Percentiles rank a stretch among this genome's conserved stretches.
Evolutionary conservation across 768 basidiomycete species (phyloP).

Genomic region (Auriscalpium vulgare): DNA sequence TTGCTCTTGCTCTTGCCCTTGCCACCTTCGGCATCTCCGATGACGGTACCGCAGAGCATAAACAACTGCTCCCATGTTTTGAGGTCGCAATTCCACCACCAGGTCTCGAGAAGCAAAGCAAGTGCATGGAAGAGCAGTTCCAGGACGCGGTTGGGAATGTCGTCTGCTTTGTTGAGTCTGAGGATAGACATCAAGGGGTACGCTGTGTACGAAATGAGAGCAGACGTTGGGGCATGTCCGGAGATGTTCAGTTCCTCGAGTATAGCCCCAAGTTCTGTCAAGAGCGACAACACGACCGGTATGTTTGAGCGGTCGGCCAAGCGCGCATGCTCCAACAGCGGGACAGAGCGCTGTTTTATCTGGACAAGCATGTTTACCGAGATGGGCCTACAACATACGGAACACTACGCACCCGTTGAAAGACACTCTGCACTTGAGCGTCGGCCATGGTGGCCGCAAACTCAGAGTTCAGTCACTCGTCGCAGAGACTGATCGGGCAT

Average conservation of each 20-base stretch:
- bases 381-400: neutral
- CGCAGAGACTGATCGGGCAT: too few relatives aligned
- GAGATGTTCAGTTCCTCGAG: conserved; percentile 38
- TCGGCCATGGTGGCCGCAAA: conserved; percentile 6
- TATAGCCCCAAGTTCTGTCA: conserved; percentile 43
- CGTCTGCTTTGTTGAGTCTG: conserved; percentile 58
- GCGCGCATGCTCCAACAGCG: conserved; percentile 63
- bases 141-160: conserved; percentile 73
- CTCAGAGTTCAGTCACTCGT: too few relatives aligned
- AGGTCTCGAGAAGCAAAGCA: conserved; percentile 51
- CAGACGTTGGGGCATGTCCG: conserved; percentile 35
- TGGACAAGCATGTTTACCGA: conserved; percentile 8
- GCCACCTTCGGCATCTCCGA: conserved; percentile 49
- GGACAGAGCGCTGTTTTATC: conserved; percentile 73
- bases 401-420: conserved; percentile 7
- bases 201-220: conserved; percentile 76
- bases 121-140: conserved; percentile 64
- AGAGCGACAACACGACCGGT: conserved; percentile 37
- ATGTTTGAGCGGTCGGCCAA: conserved; percentile 46
- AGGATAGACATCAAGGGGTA: conserved; percentile 83
- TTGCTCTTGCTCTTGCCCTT: conserved; percentile 68
- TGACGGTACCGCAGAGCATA: conserved; percentile 58
- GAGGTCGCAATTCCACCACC: conserved; percentile 80
- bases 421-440: neutral
- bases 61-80: conserved; percentile 81